Evolutionary conservation across 371 early-diverging fungal genomes (phyloP), one percentile per base, ranked within the genome.

Genomic region (Mortierella sp.): DNA sequence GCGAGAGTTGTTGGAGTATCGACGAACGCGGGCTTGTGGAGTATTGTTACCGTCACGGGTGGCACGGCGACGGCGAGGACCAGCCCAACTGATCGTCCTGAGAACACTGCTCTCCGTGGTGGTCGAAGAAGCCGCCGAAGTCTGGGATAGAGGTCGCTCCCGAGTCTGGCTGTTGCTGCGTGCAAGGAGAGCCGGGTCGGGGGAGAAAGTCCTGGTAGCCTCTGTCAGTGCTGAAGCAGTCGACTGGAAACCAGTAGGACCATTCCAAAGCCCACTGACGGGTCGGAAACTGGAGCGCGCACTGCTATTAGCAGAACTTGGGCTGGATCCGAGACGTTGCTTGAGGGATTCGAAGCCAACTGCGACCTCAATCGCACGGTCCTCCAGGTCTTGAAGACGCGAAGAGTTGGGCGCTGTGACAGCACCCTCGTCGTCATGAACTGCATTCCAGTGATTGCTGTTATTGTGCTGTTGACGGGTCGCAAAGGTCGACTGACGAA

Each of bases 321-420:
- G 50, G 21, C 72, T 71, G 10, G 80, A 79, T 55, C 64, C 74
- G 21, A 82, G 69, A 11, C 77, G 70, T 16, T 83, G 71, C 16
- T 67, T 79, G 13, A 83, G 53, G 8, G 80, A 74, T 69, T 83
- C 83, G 44, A 83, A 83, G 10, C 77, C 80, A 21, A 77, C 77
- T 5, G 83, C 83, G 3, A 79, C 80, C 43, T 83, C 74, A 46
- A 83, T 77, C 5, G 83, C 83, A 19, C 77, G 79, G 26, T 83
- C 80, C 55, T 83, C 83, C 21, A 76, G 55, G 9, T 77, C 77
- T 40, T 79, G 83, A 6, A 79, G 67, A 6, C 57, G 72, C 4
- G 76, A 14, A 64, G 48, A 5, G 34, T 31, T 19, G 34, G 34
- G 50, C 14, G 61, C 64, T 6, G 67, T 0, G 10, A 34, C 67